Evolutionary conservation across 768 basidiomycete species (phyloP).

Genomic region (Macrolepiota fuliginosa): DNA sequence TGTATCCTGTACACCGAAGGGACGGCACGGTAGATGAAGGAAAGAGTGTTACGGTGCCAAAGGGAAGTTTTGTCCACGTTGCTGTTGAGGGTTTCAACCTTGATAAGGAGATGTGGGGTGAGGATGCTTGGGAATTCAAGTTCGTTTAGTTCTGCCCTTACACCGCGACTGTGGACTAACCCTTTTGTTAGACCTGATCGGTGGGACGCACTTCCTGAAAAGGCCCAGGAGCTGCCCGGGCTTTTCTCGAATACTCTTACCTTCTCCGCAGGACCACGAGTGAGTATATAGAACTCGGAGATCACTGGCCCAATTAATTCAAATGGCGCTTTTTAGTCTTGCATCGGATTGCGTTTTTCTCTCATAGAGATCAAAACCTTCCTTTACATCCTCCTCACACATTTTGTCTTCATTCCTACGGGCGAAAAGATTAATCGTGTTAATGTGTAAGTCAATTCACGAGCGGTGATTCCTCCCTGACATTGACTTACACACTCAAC

Average conservation of each 20-base stretch:
- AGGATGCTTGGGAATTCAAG: conserved; percentile 81
- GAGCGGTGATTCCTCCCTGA: neutral
- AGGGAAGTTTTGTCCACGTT: conserved; percentile 75
- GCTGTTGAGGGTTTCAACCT: conserved; percentile 80
- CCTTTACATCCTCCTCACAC: conserved; percentile 64
- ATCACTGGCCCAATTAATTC: neutral
- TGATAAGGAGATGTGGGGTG: conserved; percentile 76
- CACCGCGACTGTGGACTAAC: neutral
- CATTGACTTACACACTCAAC: neutral
- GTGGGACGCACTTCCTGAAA: conserved; percentile 75
- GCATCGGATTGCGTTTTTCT: conserved; percentile 81
- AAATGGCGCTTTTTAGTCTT: conserved; percentile 50
- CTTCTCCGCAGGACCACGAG: conserved; percentile 81
- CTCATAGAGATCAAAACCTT: conserved; percentile 83
- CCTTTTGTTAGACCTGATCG: conserved; percentile 61
- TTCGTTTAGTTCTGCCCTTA: conserved; percentile 28
- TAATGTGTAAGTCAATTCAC: conserved; percentile 52
- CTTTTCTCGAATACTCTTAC: conserved; percentile 68
- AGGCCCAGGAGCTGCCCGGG: conserved; percentile 65
- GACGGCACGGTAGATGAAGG: conserved; percentile 44
- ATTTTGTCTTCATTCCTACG: conserved; percentile 59
- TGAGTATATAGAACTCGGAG: conserved; percentile 34
- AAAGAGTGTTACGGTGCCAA: conserved; percentile 49
- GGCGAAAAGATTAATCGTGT: conserved; percentile 52
- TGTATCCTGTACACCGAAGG: conserved; percentile 52